Conservation (phyloP, 805 yeast species). For the Komagataella pastoris region DNA sequence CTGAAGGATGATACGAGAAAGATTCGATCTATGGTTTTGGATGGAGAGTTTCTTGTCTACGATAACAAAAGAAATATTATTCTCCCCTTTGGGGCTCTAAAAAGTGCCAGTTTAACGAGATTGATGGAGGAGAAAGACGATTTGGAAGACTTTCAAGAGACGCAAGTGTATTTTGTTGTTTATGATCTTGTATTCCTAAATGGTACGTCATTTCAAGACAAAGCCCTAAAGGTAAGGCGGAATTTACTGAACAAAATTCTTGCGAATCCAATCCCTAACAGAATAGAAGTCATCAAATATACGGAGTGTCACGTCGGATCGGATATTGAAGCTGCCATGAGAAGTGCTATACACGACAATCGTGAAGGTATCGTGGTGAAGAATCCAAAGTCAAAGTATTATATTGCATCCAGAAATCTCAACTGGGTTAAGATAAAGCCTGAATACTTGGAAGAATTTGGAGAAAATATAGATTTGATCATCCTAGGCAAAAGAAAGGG, state of each 20-base stretch:
- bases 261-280: conserved; percentile 28
- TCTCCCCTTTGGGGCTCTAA: conserved; percentile 73
- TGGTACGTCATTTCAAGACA: conserved; percentile 43
- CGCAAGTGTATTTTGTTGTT: conserved; percentile 42
- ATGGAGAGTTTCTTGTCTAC: conserved; percentile 91
- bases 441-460: conserved; percentile 74
- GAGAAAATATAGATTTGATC: conserved; percentile 71
- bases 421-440: conserved; percentile 90
- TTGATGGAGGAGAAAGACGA: conserved; percentile 17
- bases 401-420: conserved; percentile 39
- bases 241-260: conserved; percentile 28
- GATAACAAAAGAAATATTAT: conserved; percentile 43
- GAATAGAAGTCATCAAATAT: conserved; percentile 35
- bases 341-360: conserved; percentile 41
- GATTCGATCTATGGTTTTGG: conserved; percentile 36
- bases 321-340: conserved; percentile 45
- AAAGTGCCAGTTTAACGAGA: conserved; percentile 51
- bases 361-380: conserved; percentile 82
- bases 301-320: conserved; percentile 25
- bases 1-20: neutral
- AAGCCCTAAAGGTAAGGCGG: conserved; percentile 45
- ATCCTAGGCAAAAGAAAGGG: conserved; percentile 73
- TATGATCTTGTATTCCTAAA: conserved; percentile 69
- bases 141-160: conserved; percentile 20
- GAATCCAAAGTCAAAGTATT: conserved; percentile 42